Base-by-base conservation (phyloP, 1,139 yeast species). In the Kodamaea ohmeri region DNA sequence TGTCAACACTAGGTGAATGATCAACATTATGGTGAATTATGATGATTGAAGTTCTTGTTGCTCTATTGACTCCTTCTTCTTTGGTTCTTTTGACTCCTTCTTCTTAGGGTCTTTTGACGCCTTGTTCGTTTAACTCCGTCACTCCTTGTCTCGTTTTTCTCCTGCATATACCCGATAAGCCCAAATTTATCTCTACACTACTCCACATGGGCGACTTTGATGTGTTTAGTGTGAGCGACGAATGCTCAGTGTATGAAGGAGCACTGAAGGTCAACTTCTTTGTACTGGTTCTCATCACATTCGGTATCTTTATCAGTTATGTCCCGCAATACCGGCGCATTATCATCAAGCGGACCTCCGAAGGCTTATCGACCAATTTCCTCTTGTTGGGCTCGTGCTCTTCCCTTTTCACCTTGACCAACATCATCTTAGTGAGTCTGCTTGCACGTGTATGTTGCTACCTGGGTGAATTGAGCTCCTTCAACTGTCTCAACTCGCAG, bases 301-400 rank as follows among this genome's bases (percentile, higher is more conserved):
- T 76, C 2, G 95, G 92, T 4, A 84, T 88, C 18, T 74, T 81
- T 33, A 51, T 73, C n/a, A 83, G 94, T 35, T 88, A 87, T 55
- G 42, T 82, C 2, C 95, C 96, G 0, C 96, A 88, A 59, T 87
- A 83, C 56, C 49, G 67, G 37, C 71, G 84, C 35, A 80, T 88
- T 35, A 60, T 76, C 36, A 52, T 56, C 15, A 74, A 88, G 37
- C 61, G 73, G 40, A 73, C 89, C 6, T 80, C 92, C 4, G 92
- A 86, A 53, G 96, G 96, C 3, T 65, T 88, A 20, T 83, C 92
- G 2, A 85, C 90, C 7, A 71, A 76, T 50, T 88, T 82, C 53
- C 65, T 88, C 35, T 63, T 87, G 11, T 68, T 88, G 28, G 94
- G 95, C 2, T 79, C 87, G 11, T 63, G 82, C 17, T 83, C 94